Evolutionary conservation across 2,329 filamentous ascomycete species (phyloP).

Genomic region (Clonostachys byssicola): DNA sequence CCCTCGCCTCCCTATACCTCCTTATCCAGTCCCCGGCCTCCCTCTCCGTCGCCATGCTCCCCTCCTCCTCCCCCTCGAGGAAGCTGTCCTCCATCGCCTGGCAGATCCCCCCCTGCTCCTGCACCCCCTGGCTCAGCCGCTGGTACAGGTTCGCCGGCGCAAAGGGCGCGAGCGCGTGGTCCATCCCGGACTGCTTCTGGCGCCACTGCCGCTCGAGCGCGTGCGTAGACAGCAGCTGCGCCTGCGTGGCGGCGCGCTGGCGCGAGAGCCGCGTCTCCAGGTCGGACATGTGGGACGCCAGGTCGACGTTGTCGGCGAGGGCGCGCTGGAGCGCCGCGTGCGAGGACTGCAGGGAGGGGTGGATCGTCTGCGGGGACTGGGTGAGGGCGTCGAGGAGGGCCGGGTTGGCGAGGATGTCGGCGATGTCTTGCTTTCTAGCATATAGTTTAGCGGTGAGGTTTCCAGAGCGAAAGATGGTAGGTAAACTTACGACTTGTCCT

Average conservation of each 20-base stretch:
- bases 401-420: conserved; percentile 61
- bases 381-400: conserved; percentile 71
- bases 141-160: conserved; percentile 85
- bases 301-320: conserved; percentile 66
- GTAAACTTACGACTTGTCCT: conserved; percentile 72
- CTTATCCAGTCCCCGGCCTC: conserved; percentile 84
- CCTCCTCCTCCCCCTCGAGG: conserved; percentile 53
- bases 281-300: conserved; percentile 59
- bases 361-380: conserved; percentile 59
- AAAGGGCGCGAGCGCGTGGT: conserved; percentile 78
- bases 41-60: conserved; percentile 60
- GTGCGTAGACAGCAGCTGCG: conserved; percentile 76
- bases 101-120: conserved; percentile 80
- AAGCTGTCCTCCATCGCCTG: conserved; percentile 90
- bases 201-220: conserved; percentile 91
- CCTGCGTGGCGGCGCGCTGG: conserved; percentile 69
- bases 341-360: conserved; percentile 66
- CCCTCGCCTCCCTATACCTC: conserved; percentile 75
- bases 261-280: conserved; percentile 53
- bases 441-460: conserved; percentile 2
- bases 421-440: conserved; percentile 72
- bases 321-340: conserved; percentile 60
- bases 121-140: conserved; percentile 68
- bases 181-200: conserved; percentile 84
- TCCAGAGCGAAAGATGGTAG: conserved; percentile 10